Percentiles rank a stretch among this genome's conserved stretches.
Evolutionary conservation across 495 filamentous ascomycete species (phyloP).

Genomic region (Emericellopsis terricola): DNA sequence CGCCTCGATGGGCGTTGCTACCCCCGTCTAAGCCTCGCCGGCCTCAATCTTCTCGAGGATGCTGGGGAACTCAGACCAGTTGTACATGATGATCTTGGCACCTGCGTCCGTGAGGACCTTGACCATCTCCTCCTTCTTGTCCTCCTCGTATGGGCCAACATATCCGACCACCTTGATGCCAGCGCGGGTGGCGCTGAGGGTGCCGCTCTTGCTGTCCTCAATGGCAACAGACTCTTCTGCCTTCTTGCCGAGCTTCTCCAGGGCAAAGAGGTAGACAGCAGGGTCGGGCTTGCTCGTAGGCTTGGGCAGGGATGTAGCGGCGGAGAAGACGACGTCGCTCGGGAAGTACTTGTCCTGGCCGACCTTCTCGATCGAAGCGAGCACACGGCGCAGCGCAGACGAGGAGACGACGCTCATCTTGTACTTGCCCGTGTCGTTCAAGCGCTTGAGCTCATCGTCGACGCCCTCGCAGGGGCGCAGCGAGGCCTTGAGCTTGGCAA

Average conservation of each 20-base stretch:
- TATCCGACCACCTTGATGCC: constrained; percentile 72
- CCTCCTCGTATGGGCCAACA: constrained; percentile 61
- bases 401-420: constrained; percentile 67
- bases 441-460: constrained; percentile 45
- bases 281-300: constrained; percentile 88
- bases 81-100: constrained; percentile 58
- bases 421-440: constrained; percentile 47
- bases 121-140: constrained; percentile 57
- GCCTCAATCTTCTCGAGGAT: constrained; percentile 49
- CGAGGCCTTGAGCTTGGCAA: constrained; percentile 60
- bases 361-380: constrained; percentile 66
- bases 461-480: constrained; percentile 53
- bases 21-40: constrained; percentile 7
- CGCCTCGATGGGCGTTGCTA: background rate
- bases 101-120: constrained; percentile 50
- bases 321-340: constrained; percentile 57
- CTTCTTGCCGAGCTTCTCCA: constrained; percentile 55
- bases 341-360: constrained; percentile 68
- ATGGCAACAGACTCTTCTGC: constrained; percentile 64
- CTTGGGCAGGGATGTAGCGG: constrained; percentile 56
- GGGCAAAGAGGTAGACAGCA: constrained; percentile 74
- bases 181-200: constrained; percentile 64
- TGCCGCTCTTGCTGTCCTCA: constrained; percentile 81
- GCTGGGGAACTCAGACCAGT: constrained; percentile 69
- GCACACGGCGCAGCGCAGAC: constrained; percentile 60